These are phyloP conservation scores for Apiotrichum montevideense DNA, from an alignment of 1,284 basidiomycete genomes.

Conservation along the genomic window DNA sequence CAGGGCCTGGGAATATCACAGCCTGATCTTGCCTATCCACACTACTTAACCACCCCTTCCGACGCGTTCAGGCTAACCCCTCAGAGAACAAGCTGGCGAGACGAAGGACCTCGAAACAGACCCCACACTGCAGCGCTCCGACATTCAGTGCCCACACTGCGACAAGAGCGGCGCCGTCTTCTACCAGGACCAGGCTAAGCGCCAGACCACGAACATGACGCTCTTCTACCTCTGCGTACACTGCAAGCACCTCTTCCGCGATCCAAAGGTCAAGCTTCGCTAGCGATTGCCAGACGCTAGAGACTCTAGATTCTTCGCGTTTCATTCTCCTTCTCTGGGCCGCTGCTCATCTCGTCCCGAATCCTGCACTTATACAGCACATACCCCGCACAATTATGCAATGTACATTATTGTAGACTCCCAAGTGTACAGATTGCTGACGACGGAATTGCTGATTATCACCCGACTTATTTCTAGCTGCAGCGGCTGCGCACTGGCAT, in stretches of 20 bases:
- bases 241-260: slow-evolving; percentile 70
- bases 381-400: slow-evolving; percentile 3
- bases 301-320: too few relatives aligned
- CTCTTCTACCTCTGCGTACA: slow-evolving; percentile 87
- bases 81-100: slow-evolving; percentile 85
- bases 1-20: too few relatives aligned
- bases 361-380: neutral
- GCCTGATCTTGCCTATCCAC: too few relatives aligned
- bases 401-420: neutral
- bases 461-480: too few relatives aligned
- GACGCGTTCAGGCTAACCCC: neutral
- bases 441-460: too few relatives aligned
- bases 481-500: neutral
- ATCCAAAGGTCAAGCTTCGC: slow-evolving; percentile 50
- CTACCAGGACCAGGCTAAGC: slow-evolving; percentile 91
- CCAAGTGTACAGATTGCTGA: neutral
- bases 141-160: slow-evolving; percentile 48
- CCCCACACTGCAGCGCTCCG: slow-evolving; percentile 62
- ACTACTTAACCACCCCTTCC: too few relatives aligned
- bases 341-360: neutral
- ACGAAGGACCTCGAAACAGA: slow-evolving; percentile 84
- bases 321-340: neutral
- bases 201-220: slow-evolving; percentile 72
- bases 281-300: neutral
- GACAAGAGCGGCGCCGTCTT: slow-evolving; percentile 61